Evolutionary conservation across 129 eudicot species (phyloP).

Genomic region (Centrapalus pauciflorus): DNA sequence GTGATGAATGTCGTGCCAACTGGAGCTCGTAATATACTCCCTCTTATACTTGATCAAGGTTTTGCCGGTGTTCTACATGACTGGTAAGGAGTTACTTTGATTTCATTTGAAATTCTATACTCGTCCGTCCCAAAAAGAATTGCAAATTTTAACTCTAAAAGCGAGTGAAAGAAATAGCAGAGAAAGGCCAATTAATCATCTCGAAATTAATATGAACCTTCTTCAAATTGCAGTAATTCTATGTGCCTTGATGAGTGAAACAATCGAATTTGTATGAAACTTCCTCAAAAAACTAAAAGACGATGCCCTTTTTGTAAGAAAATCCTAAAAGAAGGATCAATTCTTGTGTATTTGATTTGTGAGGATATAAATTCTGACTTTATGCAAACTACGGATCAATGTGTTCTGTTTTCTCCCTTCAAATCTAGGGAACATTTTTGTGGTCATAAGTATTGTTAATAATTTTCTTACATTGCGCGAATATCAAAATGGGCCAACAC

Average conservation of each 20-base stretch:
- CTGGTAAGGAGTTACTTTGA: conserved; percentile 48
- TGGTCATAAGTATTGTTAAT: neutral
- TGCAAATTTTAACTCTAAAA: neutral
- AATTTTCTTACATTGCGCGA: neutral
- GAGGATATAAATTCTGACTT: neutral
- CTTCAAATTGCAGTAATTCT: neutral
- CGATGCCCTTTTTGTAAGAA: neutral
- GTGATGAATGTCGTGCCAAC: conserved; percentile 87
- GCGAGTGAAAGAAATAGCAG: neutral
- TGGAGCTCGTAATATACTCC: conserved; percentile 59
- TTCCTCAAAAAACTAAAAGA: neutral
- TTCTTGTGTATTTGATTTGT: neutral
- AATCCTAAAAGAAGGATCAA: neutral
- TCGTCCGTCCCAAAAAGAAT: neutral
- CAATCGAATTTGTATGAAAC: neutral
- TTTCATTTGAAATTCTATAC: neutral
- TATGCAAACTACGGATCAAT: neutral
- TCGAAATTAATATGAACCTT: neutral
- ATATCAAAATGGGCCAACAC: conserved; percentile 1
- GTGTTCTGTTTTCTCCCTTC: neutral
- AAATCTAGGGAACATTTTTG: neutral
- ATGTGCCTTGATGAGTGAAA: neutral
- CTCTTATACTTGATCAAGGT: conserved; percentile 89
- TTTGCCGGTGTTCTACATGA: conserved; percentile 85
- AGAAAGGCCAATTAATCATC: neutral